Percentiles rank a stretch among this genome's conserved stretches.
These are phyloP conservation scores for Protoeuglena noctilucae DNA, from an alignment of 139 green algal genomes.

Conservation along the genomic window DNA sequence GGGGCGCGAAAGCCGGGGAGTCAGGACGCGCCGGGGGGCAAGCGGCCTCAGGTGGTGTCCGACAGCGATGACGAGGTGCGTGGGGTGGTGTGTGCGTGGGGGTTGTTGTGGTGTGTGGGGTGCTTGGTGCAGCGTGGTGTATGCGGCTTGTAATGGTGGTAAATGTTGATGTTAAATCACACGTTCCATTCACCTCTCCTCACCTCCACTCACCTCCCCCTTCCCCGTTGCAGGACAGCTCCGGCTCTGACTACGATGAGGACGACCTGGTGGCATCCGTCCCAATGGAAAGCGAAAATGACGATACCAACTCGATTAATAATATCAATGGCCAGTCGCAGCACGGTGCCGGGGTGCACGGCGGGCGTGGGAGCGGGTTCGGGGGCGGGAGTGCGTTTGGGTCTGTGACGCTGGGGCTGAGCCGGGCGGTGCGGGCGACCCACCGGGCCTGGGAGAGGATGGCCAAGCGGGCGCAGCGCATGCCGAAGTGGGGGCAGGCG, in stretches of 20 bases:
- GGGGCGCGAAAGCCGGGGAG: no score
- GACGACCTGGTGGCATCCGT: conserved; percentile 25
- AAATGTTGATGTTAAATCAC: not conserved
- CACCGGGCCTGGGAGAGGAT: not conserved
- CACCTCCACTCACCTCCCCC: not conserved
- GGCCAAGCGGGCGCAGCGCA: not conserved
- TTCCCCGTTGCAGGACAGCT: not conserved
- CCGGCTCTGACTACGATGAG: conserved; percentile 20
- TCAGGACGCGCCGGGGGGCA: no score
- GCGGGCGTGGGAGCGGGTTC: not conserved
- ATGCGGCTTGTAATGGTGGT: conserved; percentile 2
- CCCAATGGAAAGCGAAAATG: conserved; percentile 5
- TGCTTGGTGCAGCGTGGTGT: conserved; percentile 8
- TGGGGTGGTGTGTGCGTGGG: not conserved
- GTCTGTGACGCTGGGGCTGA: conserved; percentile 23
- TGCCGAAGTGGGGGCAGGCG: no score
- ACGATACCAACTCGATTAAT: no score
- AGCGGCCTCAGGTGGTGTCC: no score
- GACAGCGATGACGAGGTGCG: not conserved
- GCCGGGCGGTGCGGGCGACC: conserved; percentile 9
- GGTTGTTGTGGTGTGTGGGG: not conserved
- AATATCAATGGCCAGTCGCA: conserved; percentile 4
- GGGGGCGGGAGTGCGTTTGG: conserved; percentile 18
- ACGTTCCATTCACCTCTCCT: not conserved
- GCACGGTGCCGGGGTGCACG: not conserved